These are phyloP conservation scores for Colletotrichum eremochloae DNA, from an alignment of 2,329 filamentous ascomycete species.

Conservation along the genomic window DNA sequence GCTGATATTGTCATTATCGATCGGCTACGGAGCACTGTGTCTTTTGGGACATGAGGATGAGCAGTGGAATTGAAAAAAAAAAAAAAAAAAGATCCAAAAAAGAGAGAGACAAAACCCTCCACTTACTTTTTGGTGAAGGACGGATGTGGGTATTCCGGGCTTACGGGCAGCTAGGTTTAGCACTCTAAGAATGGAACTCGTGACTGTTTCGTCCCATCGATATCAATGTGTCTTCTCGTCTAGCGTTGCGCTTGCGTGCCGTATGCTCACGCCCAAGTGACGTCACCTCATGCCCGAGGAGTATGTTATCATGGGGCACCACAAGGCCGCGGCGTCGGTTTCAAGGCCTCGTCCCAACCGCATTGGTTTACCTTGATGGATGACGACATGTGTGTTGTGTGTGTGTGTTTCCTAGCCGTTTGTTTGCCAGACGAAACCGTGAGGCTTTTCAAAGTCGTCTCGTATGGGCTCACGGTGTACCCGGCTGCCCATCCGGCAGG, in stretches of 20 bases:
- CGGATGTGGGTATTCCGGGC: slow-evolving; percentile 34
- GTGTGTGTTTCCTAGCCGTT: background rate
- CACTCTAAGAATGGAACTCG: slow-evolving; percentile 41
- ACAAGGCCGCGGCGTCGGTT: background rate
- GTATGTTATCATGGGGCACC: background rate
- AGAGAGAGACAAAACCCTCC: slow-evolving; percentile 7
- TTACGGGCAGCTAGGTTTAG: slow-evolving; percentile 38
- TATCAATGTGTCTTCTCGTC: background rate
- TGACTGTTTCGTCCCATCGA: slow-evolving; percentile 40
- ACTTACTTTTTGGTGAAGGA: slow-evolving; percentile 26
- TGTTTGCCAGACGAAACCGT: background rate
- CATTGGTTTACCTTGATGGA: background rate
- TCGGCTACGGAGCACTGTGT: slow-evolving; percentile 38
- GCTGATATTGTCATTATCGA: slow-evolving; percentile 34
- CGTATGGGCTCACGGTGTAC: background rate
- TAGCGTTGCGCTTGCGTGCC: background rate
- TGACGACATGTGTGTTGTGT: background rate
- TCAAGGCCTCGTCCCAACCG: background rate
- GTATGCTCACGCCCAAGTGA: background rate
- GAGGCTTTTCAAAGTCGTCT: background rate
- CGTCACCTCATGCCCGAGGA: background rate
- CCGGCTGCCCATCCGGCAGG: too few relatives aligned
- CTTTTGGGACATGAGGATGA: slow-evolving; percentile 36
- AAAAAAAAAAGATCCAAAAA: slow-evolving; percentile 11
- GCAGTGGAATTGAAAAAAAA: slow-evolving; percentile 22